phyloP scores from a whole-genome alignment of 345 rosid species.

The Streptanthus diversifolius region DNA sequence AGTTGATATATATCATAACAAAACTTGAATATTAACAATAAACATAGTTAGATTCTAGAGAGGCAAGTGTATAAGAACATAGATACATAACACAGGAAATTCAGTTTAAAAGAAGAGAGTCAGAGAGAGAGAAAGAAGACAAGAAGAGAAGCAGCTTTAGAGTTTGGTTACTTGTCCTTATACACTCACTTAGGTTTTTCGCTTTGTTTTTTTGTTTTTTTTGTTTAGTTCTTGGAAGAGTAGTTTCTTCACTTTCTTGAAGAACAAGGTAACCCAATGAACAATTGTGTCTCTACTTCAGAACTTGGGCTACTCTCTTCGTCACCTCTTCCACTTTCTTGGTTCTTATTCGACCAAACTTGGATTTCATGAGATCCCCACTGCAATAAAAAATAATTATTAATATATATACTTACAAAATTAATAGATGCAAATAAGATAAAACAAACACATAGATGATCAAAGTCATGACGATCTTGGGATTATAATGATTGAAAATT shows the following conservation, averaged over 20 bases:
- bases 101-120: slow-evolving; percentile 19
- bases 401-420: background rate
- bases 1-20: background rate
- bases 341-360: slow-evolving; percentile 28
- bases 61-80: slow-evolving; percentile 12
- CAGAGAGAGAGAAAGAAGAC: slow-evolving; percentile 26
- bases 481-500: background rate
- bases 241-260: slow-evolving; percentile 41
- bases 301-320: slow-evolving; percentile 56
- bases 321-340: slow-evolving; percentile 20
- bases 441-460: background rate
- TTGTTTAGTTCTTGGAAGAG: background rate
- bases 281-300: slow-evolving; percentile 81
- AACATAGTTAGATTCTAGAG: background rate
- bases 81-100: slow-evolving; percentile 16
- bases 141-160: slow-evolving; percentile 29
- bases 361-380: slow-evolving; percentile 32
- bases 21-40: background rate
- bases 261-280: slow-evolving; percentile 69
- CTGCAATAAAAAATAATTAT: slow-evolving; percentile 27
- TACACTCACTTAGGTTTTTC: slow-evolving; percentile 3
- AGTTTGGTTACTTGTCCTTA: slow-evolving; percentile 20
- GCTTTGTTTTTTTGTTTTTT: background rate
- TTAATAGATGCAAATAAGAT: background rate
- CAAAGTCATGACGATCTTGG: background rate